Conservation (phyloP, 2,329 filamentous ascomycete species). For the Diaporthe citriasiana region DNA sequence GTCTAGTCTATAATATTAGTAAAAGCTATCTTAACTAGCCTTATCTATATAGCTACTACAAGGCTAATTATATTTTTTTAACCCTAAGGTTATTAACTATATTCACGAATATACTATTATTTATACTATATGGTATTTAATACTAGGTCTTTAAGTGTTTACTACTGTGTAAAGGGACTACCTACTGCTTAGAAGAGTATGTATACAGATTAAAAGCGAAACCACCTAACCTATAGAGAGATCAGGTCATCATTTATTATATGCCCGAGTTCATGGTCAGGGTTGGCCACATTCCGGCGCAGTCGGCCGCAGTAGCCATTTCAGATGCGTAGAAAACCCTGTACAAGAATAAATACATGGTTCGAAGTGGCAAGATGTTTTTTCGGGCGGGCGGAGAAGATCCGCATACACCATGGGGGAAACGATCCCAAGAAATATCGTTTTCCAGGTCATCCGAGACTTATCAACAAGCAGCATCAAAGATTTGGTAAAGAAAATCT, state of each 20-base stretch:
- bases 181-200: too few species aligned
- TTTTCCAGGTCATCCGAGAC: not conserved
- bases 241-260: not conserved
- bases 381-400: conserved; percentile 20
- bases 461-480: not conserved
- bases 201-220: too few species aligned
- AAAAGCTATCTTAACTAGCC: too few species aligned
- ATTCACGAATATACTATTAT: too few species aligned
- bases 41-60: too few species aligned
- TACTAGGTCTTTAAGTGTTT: too few species aligned
- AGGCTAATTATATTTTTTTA: too few species aligned
- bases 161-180: too few species aligned
- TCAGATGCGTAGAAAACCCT: not conserved
- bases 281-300: not conserved
- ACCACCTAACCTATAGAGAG: conserved; percentile 1
- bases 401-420: conserved; percentile 6
- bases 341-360: not conserved
- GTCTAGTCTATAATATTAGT: too few species aligned
- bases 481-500: not conserved
- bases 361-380: conserved; percentile 16
- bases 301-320: not conserved
- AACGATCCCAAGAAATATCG: not conserved
- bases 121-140: too few species aligned
- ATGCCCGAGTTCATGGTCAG: conserved; percentile 10
- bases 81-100: too few species aligned